Percentiles rank a stretch among this genome's conserved stretches.
Evolutionary conservation across 2,329 filamentous ascomycete genomes (phyloP).

Genomic region (Lasiodiplodia sp.): DNA sequence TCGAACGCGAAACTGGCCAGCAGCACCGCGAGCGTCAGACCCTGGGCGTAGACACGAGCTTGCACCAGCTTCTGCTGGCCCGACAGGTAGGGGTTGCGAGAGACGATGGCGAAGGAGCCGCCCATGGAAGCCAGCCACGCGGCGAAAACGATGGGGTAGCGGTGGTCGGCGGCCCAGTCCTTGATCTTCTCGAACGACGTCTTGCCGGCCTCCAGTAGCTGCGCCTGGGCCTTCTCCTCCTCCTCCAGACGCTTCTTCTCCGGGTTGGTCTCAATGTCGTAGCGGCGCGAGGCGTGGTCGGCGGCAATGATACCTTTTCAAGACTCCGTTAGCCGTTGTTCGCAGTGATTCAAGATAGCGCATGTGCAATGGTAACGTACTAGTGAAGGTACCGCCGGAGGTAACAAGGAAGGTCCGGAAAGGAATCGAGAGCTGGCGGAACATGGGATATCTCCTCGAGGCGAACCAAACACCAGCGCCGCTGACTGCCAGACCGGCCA

Average conservation of each 20-base stretch:
- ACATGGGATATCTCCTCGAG: constrained; percentile 74
- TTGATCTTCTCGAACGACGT: constrained; percentile 66
- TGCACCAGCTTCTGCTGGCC: constrained; percentile 89
- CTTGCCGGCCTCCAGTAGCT: constrained; percentile 61
- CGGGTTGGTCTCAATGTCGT: constrained; percentile 74
- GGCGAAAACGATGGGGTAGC: constrained; percentile 84
- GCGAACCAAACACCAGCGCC: constrained; percentile 71
- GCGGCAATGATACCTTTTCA: constrained; percentile 75
- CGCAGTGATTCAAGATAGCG: neutral
- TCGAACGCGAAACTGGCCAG: constrained; percentile 85
- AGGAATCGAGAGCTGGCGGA: constrained; percentile 83
- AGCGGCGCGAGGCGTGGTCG: constrained; percentile 75
- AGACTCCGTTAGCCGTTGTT: constrained; percentile 31
- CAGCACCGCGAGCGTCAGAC: constrained; percentile 82
- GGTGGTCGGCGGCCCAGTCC: constrained; percentile 78
- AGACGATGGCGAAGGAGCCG: constrained; percentile 75
- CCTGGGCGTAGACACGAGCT: constrained; percentile 93
- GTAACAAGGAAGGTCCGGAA: constrained; percentile 91
- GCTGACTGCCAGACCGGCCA: constrained; percentile 72
- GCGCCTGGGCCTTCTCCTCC: constrained; percentile 49
- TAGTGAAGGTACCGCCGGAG: constrained; percentile 80
- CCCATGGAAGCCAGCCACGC: constrained; percentile 85
- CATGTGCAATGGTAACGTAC: constrained; percentile 48
- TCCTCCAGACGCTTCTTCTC: constrained; percentile 64
- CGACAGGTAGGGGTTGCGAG: constrained; percentile 76